Evolutionary conservation across 2,329 filamentous ascomycete species (phyloP), one percentile per base, ranked within the genome.

Genomic region (Bipolaris gigantea): DNA sequence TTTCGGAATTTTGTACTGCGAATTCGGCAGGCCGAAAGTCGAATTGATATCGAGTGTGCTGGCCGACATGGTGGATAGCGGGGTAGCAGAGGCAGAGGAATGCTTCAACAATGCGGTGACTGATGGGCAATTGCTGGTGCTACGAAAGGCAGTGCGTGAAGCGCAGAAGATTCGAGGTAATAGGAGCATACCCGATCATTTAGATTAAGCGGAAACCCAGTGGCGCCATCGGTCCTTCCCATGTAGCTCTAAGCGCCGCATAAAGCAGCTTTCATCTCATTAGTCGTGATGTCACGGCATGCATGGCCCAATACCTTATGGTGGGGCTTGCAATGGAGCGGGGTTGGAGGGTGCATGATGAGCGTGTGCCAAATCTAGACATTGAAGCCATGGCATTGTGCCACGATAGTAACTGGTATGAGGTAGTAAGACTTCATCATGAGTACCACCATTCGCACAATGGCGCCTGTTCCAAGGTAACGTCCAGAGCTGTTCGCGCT

Each of bases 1-100:
- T 25, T 79, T 80, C 21, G 89, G 88, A 16, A 90, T 87, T 50
- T 75, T 75, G 60, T 79, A 72, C 32, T 71, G 62, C 46, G 78
- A 79, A 52, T 81, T 81, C 30, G 77, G 75, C 35, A 86, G 78
- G 38, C 80, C 71, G 35, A 85, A 68, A 19, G 75, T 74, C 55
- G 82, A 79, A 19, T 76, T 74, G 55, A 84, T 73, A 51, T 73
- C 72, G 57, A 80, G 62, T 27, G 50, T 54, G 8, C 34, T 56
- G 6, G 47, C 35, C 2, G 63, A 51, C 64, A 67, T 67, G 3
- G 34, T 61, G 53, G 18, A 50, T 30, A 16, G 53, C 52, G 42
- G 50, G 36, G 55, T 56, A 56, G 46, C 40, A 53, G 47, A 49
- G 35, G 49, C 36, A 5, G 53, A 44, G 35, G 34, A 41, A 50